Conservation (phyloP, 2,329 filamentous ascomycete species). For the Arachnomyces sp. region DNA sequence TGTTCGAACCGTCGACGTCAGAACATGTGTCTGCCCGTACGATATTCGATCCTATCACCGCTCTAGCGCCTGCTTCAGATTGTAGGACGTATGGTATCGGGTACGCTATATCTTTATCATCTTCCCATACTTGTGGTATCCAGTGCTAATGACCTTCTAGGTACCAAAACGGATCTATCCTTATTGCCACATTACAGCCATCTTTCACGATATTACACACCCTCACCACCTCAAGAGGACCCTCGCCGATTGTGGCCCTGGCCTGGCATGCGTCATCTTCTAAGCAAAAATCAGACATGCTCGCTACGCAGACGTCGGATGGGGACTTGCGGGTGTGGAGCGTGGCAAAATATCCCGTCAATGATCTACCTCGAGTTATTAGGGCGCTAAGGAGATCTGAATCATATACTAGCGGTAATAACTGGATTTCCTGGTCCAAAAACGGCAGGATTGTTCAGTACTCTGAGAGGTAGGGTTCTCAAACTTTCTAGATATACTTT, state of each 20-base stretch:
- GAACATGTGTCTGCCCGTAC: constrained; percentile 88
- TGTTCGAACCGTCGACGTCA: constrained; percentile 87
- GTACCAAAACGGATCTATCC: constrained; percentile 88
- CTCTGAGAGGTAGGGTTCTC: constrained; percentile 66
- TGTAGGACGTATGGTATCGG: constrained; percentile 94
- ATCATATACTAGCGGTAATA: constrained; percentile 62
- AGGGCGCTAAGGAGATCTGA: constrained; percentile 76
- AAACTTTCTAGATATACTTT: constrained; percentile 1
- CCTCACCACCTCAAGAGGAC: constrained; percentile 70
- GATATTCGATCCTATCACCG: constrained; percentile 91
- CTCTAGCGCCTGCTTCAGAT: constrained; percentile 78
- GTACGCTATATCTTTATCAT: constrained; percentile 42
- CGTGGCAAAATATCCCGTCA: constrained; percentile 68
- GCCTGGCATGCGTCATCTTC: constrained; percentile 96
- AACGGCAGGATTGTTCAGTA: constrained; percentile 93
- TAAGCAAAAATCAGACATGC: constrained; percentile 94
- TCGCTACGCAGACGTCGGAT: constrained; percentile 84
- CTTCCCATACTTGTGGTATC: background rate
- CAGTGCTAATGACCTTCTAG: constrained; percentile 39
- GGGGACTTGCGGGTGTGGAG: constrained; percentile 96
- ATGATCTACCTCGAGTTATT: constrained; percentile 76
- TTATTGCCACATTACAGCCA: constrained; percentile 82
- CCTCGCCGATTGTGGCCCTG: constrained; percentile 77
- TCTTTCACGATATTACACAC: constrained; percentile 92
- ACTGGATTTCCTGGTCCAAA: constrained; percentile 98